Evolutionary conservation across 306 rosid genomes (phyloP).

Genomic region (Prunus mira): DNA sequence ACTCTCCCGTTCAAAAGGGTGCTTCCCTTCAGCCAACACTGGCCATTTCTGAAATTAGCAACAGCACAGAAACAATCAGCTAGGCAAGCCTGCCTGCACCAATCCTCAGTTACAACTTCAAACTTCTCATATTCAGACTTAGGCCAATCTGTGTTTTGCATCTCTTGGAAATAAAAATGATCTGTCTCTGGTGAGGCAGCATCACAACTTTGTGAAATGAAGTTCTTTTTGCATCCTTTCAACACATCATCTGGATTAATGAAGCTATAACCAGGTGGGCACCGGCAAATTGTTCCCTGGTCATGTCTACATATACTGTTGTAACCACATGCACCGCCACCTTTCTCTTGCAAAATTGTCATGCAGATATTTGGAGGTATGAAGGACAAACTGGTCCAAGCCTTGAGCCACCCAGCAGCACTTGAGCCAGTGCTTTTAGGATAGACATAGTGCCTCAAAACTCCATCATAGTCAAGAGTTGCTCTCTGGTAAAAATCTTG

Average conservation of each 20-base stretch:
- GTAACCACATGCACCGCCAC: slow-evolving; percentile 25
- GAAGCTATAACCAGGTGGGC: slow-evolving; percentile 28
- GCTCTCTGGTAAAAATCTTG: slow-evolving; percentile 40
- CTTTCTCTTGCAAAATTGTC: not conserved
- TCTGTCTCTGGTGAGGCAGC: slow-evolving; percentile 6
- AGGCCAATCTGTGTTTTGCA: slow-evolving; percentile 24
- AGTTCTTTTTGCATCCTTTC: slow-evolving; percentile 38
- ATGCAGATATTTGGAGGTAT: slow-evolving; percentile 18
- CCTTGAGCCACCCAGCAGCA: not conserved
- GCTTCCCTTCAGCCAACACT: slow-evolving; percentile 45
- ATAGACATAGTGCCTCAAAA: slow-evolving; percentile 8
- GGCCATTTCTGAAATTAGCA: slow-evolving; percentile 27
- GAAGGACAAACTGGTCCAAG: not conserved
- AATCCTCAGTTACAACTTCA: slow-evolving; percentile 15
- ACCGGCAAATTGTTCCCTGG: slow-evolving; percentile 19
- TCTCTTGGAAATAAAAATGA: slow-evolving; percentile 13
- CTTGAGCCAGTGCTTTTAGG: not conserved
- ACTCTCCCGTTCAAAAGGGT: slow-evolving; percentile 48
- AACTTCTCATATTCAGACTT: too few relatives aligned
- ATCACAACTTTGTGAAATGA: slow-evolving; percentile 36
- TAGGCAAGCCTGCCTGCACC: slow-evolving; percentile 33
- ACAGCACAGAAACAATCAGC: slow-evolving; percentile 51
- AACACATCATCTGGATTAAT: slow-evolving; percentile 34
- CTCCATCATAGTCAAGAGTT: slow-evolving; percentile 39
- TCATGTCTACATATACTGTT: slow-evolving; percentile 30